Evolutionary conservation across 768 basidiomycete species (phyloP), one percentile per base, ranked within the genome.

Genomic region (Xerocomellus intermedius): DNA sequence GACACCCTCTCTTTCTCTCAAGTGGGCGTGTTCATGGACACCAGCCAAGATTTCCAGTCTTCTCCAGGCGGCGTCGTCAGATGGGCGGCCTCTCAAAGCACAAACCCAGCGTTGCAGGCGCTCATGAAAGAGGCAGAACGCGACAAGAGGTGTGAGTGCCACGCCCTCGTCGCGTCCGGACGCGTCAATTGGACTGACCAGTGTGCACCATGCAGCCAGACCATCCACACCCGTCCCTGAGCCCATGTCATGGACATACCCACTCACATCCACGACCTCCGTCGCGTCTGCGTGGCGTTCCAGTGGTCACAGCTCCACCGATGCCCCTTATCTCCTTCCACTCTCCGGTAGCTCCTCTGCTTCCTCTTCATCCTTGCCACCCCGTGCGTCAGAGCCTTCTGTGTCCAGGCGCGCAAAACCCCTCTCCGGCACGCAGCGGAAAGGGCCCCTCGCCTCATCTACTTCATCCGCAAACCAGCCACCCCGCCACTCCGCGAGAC

Each of bases 121-220:
- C 65, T 69, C 50, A 65, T 69, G 36, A 57, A 32, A 16, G 68
- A 69, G 46, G 67, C 65, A 4, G 68, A 69, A 36, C 59, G 52
- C 54, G 67, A 69, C 43, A 67, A 42, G 35, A 60, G 19, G 33
- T 48, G 67, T 69, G 47, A 42, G 65, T 59, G 6, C 43, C 41
- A n/a, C 24, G 1, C 30, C 13, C 42, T 3, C 13, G 13, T 48
- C 58, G 35, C 33, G 52, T 54, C 38, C 2, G 12, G 21, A 24
- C 54, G 13, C 47, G 46, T 45, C 50, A 12, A 48, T 35, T 21
- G 9, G 38, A 19, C 50, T 47, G 42, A 60, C 41, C 6, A 28
- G n/a, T n/a, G n/a, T n/a, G n/a, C 48, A 10, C 16, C 41, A n/a
- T 42, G 3, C 42, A 65, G 64, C 58, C 22, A 60, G 61, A 44